Percentiles rank a stretch among this genome's conserved stretches.
Evolutionary conservation across 179 eudicot genomes (phyloP).

Genomic region (Camellia oleifera): DNA sequence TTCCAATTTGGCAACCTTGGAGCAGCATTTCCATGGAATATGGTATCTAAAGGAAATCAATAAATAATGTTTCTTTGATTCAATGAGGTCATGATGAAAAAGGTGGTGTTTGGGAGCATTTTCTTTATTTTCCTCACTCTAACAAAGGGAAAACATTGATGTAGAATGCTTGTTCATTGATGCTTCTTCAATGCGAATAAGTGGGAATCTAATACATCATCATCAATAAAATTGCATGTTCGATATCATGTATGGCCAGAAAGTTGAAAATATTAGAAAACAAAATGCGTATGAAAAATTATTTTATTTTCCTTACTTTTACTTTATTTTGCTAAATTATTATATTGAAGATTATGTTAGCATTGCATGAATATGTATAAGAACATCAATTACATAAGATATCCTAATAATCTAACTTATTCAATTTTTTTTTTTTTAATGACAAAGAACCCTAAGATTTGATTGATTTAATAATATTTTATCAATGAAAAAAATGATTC

Average conservation of each 20-base stretch:
- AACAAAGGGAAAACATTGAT: not conserved
- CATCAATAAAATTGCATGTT: not conserved
- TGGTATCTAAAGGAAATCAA: not conserved
- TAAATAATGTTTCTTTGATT: not conserved
- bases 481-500: no score
- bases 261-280: not conserved
- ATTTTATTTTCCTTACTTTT: not conserved
- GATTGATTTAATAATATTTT: no score
- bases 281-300: no score
- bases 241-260: not conserved
- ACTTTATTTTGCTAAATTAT: not conserved
- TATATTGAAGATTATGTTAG: not conserved
- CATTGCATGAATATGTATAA: not conserved
- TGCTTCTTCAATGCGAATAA: not conserved
- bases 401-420: no score
- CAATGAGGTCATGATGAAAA: slow-evolving; percentile 11
- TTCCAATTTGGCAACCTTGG: slow-evolving; percentile 11
- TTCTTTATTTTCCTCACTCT: not conserved
- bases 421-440: no score
- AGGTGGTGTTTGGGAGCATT: slow-evolving; percentile 13
- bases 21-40: not conserved
- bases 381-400: not conserved
- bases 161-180: slow-evolving; percentile 9
- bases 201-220: no score
- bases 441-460: no score